Conservation (phyloP, 148 eudicot genomes). For the Heliosperma pusillum region DNA sequence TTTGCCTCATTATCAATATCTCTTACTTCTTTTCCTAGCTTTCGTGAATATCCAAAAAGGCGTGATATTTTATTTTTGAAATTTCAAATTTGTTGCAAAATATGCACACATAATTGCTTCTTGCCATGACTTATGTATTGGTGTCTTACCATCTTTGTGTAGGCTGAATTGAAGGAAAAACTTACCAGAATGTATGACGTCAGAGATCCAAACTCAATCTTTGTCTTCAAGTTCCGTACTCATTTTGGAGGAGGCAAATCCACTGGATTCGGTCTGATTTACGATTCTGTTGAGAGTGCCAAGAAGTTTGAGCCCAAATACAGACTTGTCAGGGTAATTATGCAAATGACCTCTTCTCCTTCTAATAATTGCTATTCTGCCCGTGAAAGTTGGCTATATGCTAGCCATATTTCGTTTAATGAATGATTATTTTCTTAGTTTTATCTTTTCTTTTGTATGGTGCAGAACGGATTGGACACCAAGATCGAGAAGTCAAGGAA, state of each 20-base stretch:
- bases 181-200: conserved; percentile 9
- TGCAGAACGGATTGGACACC: conserved; percentile 63
- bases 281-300: conserved; percentile 63
- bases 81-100: background rate
- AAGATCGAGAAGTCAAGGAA: conserved; percentile 73
- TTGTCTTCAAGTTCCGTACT: conserved; percentile 58
- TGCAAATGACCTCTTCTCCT: background rate
- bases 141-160: background rate
- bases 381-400: background rate
- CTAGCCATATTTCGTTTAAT: too few species aligned
- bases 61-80: too few species aligned
- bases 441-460: too few species aligned
- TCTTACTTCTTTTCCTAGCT: background rate
- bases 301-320: conserved; percentile 75
- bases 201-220: conserved; percentile 14
- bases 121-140: background rate
- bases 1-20: background rate
- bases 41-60: background rate
- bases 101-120: background rate
- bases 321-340: conserved; percentile 71
- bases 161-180: conserved; percentile 10
- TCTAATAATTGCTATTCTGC: background rate
- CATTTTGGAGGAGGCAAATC: conserved; percentile 86
- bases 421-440: background rate
- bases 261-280: conserved; percentile 70